A percentile compares a stretch with the other conserved stretches of the same genome.
These are phyloP conservation scores for Neocucurbitaria cava DNA, from an alignment of 2,329 filamentous ascomycete species.

Conservation along the genomic window DNA sequence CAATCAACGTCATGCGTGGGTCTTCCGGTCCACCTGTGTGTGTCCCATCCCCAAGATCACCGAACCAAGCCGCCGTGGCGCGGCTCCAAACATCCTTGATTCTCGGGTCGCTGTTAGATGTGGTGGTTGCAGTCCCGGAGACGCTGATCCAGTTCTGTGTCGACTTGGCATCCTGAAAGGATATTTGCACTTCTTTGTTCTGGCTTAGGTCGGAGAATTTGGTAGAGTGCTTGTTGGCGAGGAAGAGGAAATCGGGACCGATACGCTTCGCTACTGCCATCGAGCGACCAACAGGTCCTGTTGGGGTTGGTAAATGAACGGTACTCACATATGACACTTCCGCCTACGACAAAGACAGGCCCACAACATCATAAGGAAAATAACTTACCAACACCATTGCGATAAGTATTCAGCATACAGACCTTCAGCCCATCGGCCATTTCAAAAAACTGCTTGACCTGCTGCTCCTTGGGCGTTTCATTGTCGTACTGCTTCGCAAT, in stretches of 20 bases:
- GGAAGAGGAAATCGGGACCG: slow-evolving; percentile 60
- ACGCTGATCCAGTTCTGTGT: slow-evolving; percentile 58
- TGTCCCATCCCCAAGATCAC: slow-evolving; percentile 58
- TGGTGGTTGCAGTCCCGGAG: slow-evolving; percentile 52
- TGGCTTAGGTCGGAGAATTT: slow-evolving; percentile 56
- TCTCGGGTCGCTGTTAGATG: slow-evolving; percentile 53
- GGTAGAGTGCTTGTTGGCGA: slow-evolving; percentile 55
- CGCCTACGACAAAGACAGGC: too few species aligned
- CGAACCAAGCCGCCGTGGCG: slow-evolving; percentile 56
- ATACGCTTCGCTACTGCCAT: slow-evolving; percentile 64
- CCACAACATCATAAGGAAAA: too few species aligned
- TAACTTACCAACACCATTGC: slow-evolving; percentile 48
- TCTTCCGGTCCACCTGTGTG: slow-evolving; percentile 56
- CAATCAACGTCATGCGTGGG: slow-evolving; percentile 54
- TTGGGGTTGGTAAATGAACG: slow-evolving; percentile 3
- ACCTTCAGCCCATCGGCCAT: slow-evolving; percentile 56
- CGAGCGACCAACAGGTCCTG: slow-evolving; percentile 53
- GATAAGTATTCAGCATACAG: slow-evolving; percentile 52
- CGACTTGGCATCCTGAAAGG: slow-evolving; percentile 54
- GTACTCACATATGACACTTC: too few species aligned
- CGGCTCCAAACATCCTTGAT: slow-evolving; percentile 57
- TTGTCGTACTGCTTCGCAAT: slow-evolving; percentile 59
- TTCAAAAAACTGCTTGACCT: slow-evolving; percentile 57
- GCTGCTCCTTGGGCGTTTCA: slow-evolving; percentile 52
- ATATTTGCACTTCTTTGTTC: slow-evolving; percentile 53